These are phyloP conservation scores for Geosmithia putterillii DNA, from an alignment of 2,329 filamentous ascomycete species.

Conservation along the genomic window DNA sequence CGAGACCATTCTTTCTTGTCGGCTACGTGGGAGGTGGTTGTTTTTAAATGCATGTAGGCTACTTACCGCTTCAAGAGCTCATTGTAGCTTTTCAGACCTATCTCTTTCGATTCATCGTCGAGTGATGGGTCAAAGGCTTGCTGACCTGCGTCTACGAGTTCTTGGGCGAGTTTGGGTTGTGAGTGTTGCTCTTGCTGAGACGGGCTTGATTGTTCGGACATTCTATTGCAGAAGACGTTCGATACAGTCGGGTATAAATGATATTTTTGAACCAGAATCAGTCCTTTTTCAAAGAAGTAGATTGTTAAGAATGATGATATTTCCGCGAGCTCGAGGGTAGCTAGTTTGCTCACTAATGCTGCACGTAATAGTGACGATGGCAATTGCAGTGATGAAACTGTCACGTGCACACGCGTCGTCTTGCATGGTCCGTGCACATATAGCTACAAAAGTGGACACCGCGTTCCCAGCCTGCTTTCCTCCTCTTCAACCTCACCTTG, in stretches of 20 bases:
- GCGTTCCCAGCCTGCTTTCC: background rate
- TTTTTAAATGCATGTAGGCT: background rate
- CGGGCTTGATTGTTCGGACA: constrained; percentile 12
- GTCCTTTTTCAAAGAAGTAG: too few species aligned
- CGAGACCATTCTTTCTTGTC: background rate
- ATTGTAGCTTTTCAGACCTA: constrained; percentile 26
- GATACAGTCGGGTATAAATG: background rate
- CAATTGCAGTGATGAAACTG: background rate
- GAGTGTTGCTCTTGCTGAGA: constrained; percentile 1
- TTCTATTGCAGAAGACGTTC: constrained; percentile 3
- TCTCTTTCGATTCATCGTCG: constrained; percentile 18
- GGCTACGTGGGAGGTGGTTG: background rate
- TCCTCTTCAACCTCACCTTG: background rate
- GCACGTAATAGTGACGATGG: too few species aligned
- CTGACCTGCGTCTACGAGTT: constrained; percentile 25
- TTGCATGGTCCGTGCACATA: constrained; percentile 1
- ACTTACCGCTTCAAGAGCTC: constrained; percentile 36
- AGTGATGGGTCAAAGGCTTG: constrained; percentile 35
- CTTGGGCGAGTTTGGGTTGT: constrained; percentile 18
- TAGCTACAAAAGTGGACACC: constrained; percentile 2
- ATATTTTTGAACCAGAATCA: background rate
- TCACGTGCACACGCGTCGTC: constrained; percentile 16
- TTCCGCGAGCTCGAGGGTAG: too few species aligned
- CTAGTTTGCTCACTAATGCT: too few species aligned
- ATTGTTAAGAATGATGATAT: too few species aligned